Evolutionary conservation across 1,139 yeast species (phyloP), one percentile per base, ranked within the genome.

Genomic region (Kodamaea derodonti): DNA sequence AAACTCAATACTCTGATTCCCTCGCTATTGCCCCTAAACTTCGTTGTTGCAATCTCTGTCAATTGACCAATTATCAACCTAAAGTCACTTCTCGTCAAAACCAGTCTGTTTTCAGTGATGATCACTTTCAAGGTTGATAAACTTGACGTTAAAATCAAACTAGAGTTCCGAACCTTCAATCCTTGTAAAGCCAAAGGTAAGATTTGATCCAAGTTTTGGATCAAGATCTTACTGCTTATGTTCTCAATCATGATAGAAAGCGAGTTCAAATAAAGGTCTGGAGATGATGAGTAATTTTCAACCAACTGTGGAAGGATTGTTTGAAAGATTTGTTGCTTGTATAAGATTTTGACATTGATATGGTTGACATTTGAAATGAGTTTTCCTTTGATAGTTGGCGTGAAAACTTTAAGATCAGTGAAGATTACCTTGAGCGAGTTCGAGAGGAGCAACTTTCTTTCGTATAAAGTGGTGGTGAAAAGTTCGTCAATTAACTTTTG

Each of bases 251-350:
- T 64, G 29, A 79, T 63, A 1, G 95, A 77, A 35, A 90, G 64
- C 0, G 94, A 78, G 14, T 78, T 69, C 45, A 88, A 62, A 45
- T 75, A 78, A 32, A 75, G 69, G 12, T 41, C 42, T 11, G 43
- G 45, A 3, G 44, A 31, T 3, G 33, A 33, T 20, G 45, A 34
- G 48, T 66, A 75, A n/a, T 61, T 60, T 0, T 53, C 48, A 11
- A 75, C 65, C 27, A 82, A 50, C 31, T 55, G 58, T 1, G 80
- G 80, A 15, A 80, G 63, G 3, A 79, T 62, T 8, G 67, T 61
- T 38, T 76, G 76, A 56, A 86, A 86, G 15, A 84, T 67, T 43
- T 80, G 79, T 51, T 92, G 97, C 53, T 86, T 87, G 65, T 83
- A 84, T 20, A 92, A 65, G 29, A 75, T 56, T 38, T 84, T 72